These are phyloP conservation scores for Henningerozyma blattae DNA, from an alignment of 805 yeast species.

Conservation along the genomic window DNA sequence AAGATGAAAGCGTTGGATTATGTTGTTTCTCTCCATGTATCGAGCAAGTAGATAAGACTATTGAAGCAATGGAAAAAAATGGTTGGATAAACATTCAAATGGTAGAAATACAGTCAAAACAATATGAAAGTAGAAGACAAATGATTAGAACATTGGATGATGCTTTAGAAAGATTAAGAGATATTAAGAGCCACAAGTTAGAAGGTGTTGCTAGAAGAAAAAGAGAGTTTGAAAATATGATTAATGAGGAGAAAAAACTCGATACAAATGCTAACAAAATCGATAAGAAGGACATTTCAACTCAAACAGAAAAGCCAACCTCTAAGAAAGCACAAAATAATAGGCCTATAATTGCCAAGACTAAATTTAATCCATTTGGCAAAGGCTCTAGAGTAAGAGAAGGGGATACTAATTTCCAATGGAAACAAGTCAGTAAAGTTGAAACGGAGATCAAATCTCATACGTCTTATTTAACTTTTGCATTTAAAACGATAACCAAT, in stretches of 20 bases:
- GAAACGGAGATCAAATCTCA: conserved; percentile 87
- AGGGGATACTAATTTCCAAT: conserved; percentile 69
- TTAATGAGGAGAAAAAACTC: conserved; percentile 19
- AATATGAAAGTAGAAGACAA: conserved; percentile 83
- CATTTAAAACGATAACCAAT: conserved; percentile 30
- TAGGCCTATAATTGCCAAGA: conserved; percentile 26
- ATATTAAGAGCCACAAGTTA: conserved; percentile 59
- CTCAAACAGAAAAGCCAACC: conserved; percentile 5
- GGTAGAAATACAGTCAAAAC: conserved; percentile 78
- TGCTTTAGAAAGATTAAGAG: conserved; percentile 66
- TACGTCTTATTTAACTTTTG: conserved; percentile 90
- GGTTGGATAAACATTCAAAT: conserved; percentile 86
- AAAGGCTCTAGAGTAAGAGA: conserved; percentile 74
- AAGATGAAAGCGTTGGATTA: conserved; percentile 44
- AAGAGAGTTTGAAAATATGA: conserved; percentile 18
- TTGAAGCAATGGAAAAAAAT: conserved; percentile 54
- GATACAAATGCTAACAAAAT: conserved; percentile 13
- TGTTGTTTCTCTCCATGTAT: conserved; percentile 98
- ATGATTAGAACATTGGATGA: conserved; percentile 78
- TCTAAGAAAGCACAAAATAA: background rate
- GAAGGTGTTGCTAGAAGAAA: conserved; percentile 52
- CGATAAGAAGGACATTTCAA: conserved; percentile 5
- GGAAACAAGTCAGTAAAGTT: conserved; percentile 76
- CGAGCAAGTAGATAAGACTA: conserved; percentile 87
- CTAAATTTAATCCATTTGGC: conserved; percentile 85